phyloP scores from a whole-genome alignment of 345 rosid species.

The Eucalyptus tenuipes region DNA sequence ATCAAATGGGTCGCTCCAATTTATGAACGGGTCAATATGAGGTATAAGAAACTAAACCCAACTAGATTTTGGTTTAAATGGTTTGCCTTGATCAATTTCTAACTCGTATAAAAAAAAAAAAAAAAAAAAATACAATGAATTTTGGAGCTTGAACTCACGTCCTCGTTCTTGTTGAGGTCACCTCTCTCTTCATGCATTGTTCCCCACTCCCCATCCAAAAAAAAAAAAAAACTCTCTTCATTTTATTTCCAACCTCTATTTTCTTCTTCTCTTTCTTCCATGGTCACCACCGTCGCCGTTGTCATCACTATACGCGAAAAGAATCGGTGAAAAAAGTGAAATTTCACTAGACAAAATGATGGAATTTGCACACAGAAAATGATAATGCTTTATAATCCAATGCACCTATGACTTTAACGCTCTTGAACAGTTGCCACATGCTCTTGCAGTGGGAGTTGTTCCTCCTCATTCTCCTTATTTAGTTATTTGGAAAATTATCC shows the following conservation, averaged over 20 bases:
- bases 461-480: not conserved
- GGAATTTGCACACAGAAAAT: not conserved
- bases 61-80: not conserved
- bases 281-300: not conserved
- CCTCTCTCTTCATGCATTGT: too few relatives aligned
- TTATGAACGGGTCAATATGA: not conserved
- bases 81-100: not conserved
- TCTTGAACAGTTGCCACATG: not conserved
- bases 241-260: not conserved
- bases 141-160: not conserved
- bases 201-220: too few relatives aligned
- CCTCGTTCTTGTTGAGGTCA: too few relatives aligned
- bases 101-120: too few relatives aligned
- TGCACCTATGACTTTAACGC: not conserved
- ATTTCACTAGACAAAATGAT: not conserved
- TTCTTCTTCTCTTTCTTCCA: not conserved
- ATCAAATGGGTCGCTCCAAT: not conserved
- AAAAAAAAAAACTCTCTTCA: not conserved
- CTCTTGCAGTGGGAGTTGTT: not conserved
- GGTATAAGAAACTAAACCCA: not conserved
- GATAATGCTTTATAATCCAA: not conserved
- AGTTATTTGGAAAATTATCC: not conserved
- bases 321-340: not conserved
- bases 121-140: not conserved
- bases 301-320: not conserved